Percentiles rank a stretch among this genome's conserved stretches.
These are phyloP conservation scores for Tillandsia fasciculata DNA, from an alignment of 176 grass and related monocot genomes.

Conservation along the genomic window DNA sequence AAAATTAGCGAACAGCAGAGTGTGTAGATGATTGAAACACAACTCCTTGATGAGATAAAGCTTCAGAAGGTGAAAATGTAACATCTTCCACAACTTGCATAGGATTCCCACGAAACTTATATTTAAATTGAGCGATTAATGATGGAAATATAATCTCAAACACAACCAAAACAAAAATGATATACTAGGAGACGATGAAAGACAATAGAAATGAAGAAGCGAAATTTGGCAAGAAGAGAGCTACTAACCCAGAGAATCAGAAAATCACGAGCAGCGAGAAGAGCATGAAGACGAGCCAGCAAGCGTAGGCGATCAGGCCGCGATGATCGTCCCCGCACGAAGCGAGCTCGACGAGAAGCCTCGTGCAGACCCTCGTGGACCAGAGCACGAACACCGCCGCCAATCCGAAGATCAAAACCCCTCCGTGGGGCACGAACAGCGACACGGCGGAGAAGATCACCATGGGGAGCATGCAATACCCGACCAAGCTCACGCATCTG, in stretches of 20 bases:
- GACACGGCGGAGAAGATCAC: slow-evolving; percentile 91
- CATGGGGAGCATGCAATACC: slow-evolving; percentile 97
- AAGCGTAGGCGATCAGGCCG: slow-evolving; percentile 70
- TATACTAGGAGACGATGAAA: not conserved
- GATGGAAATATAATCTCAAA: no score
- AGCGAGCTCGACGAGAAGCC: slow-evolving; percentile 73
- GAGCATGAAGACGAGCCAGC: slow-evolving; percentile 91
- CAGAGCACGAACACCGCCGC: slow-evolving; percentile 75
- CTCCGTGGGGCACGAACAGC: slow-evolving; percentile 69
- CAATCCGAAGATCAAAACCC: slow-evolving; percentile 56
- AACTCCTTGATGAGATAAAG: no score
- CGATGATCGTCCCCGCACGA: slow-evolving; percentile 79
- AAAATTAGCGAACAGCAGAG: no score
- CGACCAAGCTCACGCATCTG: slow-evolving; percentile 77
- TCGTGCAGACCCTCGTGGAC: slow-evolving; percentile 80
- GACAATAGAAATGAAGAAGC: not conserved
- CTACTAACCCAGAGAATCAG: slow-evolving; percentile 28
- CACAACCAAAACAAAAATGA: not conserved
- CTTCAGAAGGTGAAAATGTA: no score
- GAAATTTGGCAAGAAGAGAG: no score
- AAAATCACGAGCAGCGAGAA: slow-evolving; percentile 92
- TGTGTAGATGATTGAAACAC: no score
- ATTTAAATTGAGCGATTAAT: no score
- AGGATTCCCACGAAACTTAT: no score
- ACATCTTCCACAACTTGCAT: no score